Base-by-base conservation (phyloP, 108 stramenopile genomes). In the Conticribra weissflogii region DNA sequence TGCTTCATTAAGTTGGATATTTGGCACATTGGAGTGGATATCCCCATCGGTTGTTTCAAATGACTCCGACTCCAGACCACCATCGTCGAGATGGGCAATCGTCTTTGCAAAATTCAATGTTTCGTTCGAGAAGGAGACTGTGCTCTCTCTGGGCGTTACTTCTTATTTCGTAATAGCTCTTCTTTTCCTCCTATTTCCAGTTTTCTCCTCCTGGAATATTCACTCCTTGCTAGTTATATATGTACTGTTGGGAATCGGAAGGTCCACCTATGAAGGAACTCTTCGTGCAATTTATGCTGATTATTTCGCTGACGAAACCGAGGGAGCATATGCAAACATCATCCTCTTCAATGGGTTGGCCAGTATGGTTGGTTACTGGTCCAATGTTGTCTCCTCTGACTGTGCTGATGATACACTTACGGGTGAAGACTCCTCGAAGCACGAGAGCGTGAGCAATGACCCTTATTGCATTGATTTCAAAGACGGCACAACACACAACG, bases 201-300 rank as follows among this genome's bases (percentile, higher is more conserved):
- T 76, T 55, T 61, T 67, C 14, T n/a, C 41, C 0, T 24, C 69
- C 19, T 95, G 87, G 82, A 82, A 68, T 21, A 66, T 66, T 55
- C 0, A 32, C 17, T 29, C 55, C 5, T 58, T 95, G 19, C 8
- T 88, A 1, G 16, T 83, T 19, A 69, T 95, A 15, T 95, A 91
- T 50, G 57, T 79, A 34, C 61, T 88, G 58, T 82, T 86, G 19
- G 94, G 94, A 14, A 49, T 82, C 1, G 94, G 94, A 47, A 63
- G 94, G 52, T 85, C 90, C 14, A 95, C 91, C 2, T 92, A 89
- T 66, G 94, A 95, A 66, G 86, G 91, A 3, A 86, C 94, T 1
- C 74, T 90, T 22, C 78, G 85, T 49, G 90, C 94, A 9, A 70
- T 81, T 24, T 95, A 89, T 80, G 94, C 89, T 16, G 90, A 92